Evolutionary conservation across 352 stramenopile species (phyloP).

Genomic region (Saprolegnia parasitica): DNA sequence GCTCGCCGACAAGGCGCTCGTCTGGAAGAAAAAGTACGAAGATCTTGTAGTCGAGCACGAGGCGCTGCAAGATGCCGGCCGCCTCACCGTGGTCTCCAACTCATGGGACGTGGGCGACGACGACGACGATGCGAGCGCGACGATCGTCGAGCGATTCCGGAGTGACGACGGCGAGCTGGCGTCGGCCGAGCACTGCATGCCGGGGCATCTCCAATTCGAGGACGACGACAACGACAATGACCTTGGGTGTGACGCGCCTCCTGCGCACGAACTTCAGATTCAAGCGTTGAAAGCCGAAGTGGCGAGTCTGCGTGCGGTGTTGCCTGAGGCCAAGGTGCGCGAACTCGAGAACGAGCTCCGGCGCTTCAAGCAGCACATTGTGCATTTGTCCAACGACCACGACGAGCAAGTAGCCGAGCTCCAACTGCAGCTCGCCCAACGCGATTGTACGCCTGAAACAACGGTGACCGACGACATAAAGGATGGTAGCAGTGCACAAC

Average conservation of each 20-base stretch:
- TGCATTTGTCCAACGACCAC: not conserved
- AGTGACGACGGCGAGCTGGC: not conserved
- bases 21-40: slow-evolving; percentile 27
- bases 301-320: not conserved
- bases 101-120: not conserved
- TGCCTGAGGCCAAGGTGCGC: not conserved
- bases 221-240: not conserved
- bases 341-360: not conserved
- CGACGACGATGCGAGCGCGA: not conserved
- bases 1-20: slow-evolving; percentile 22
- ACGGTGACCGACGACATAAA: not conserved
- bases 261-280: not conserved
- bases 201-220: not conserved
- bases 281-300: not conserved
- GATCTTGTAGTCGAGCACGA: not conserved
- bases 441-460: not conserved
- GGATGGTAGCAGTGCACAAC: not conserved
- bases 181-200: not conserved
- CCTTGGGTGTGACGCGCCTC: not conserved
- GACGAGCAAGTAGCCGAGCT: not conserved
- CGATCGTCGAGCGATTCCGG: not conserved
- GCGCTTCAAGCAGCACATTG: not conserved
- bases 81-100: not conserved
- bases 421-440: not conserved
- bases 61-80: not conserved